Base-by-base conservation (phyloP, 805 yeast genomes). In the Teunomyces atbi region DNA sequence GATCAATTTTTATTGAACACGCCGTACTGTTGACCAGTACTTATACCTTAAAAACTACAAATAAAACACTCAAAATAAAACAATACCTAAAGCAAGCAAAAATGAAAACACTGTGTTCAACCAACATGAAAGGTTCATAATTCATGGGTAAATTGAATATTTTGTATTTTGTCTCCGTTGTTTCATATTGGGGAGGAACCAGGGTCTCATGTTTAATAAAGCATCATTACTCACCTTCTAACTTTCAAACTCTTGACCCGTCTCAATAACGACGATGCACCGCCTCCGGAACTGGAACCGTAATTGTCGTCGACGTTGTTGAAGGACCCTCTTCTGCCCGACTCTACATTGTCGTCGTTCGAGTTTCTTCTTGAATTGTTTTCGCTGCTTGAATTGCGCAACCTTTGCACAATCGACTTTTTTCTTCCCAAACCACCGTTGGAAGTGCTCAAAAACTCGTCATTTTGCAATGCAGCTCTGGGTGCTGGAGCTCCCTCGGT, bases 401-500 rank as follows among this genome's bases (percentile, higher is more conserved):
- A 66, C 62, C 88, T 76, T 62, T 84, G 89, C 12, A 81, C 86
- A 37, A 89, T 63, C n/a, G 96, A 86, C 70, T 88, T 89, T 66
- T 90, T 89, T 64, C 97, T 81, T 27, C 83, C 81, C 50, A 91
- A 66, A 1, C 83, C 83, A 15, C 76, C 66, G 23, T 53, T 58
- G 40, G 47, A 49, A n/a, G 56, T 40, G 21, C 49, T 52, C 37
- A 58, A 52, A 42, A 64, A 58, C 12, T 61, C 62, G 16, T 69
- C 70, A 11, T 59, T 60, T n/a, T 41, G 38, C 4, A 46, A 54
- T 12, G 56, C 28, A 45, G 54, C 67, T 64, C 45, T 84, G 66
- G 78, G 76, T 4, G 97, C 99, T 11, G 98, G 98, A 0, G 97
- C 94, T 29, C 99, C 99, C 64, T 94, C 97, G 50, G 92, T 63